Evolutionary conservation across 352 stramenopile species (phyloP).

Genomic region (Globisporangium yorkense): DNA sequence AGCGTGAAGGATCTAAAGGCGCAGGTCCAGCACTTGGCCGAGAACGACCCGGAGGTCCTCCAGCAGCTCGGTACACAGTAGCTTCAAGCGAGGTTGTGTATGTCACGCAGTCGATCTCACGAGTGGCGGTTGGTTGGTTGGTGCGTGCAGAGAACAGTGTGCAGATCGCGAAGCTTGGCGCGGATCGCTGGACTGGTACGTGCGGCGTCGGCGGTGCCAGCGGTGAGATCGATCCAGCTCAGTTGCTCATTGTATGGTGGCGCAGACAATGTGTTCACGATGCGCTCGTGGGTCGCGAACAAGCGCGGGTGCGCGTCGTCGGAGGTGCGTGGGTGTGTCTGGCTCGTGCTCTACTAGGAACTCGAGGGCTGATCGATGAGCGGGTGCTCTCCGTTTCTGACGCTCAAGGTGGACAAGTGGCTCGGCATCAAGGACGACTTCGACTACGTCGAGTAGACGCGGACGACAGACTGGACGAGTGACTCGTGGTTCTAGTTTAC

Average conservation of each 20-base stretch:
- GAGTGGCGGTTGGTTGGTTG: too few species aligned
- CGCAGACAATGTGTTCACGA: constrained; percentile 81
- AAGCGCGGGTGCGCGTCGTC: constrained; percentile 59
- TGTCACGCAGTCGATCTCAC: not conserved
- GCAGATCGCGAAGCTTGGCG: constrained; percentile 58
- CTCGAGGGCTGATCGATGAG: not conserved
- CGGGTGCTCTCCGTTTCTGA: not conserved
- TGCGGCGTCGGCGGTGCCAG: not conserved
- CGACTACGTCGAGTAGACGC: constrained; percentile 62
- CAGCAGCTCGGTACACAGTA: constrained; percentile 38
- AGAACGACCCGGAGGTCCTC: constrained; percentile 71
- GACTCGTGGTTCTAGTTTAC: not conserved
- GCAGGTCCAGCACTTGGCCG: constrained; percentile 57
- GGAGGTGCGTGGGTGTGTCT: constrained; percentile 29
- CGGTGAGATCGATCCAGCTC: not conserved
- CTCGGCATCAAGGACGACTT: constrained; percentile 84
- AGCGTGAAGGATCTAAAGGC: constrained; percentile 39
- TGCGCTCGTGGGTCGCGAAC: constrained; percentile 75
- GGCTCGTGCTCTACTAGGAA: too few species aligned
- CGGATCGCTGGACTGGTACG: constrained; percentile 72
- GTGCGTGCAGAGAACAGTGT: constrained; percentile 35
- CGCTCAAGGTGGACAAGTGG: constrained; percentile 75
- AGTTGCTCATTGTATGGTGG: not conserved
- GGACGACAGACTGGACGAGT: not conserved
- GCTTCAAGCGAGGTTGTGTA: not conserved